Base-by-base conservation (phyloP, 1,284 basidiomycete species). In the Puccinia triticina region DNA sequence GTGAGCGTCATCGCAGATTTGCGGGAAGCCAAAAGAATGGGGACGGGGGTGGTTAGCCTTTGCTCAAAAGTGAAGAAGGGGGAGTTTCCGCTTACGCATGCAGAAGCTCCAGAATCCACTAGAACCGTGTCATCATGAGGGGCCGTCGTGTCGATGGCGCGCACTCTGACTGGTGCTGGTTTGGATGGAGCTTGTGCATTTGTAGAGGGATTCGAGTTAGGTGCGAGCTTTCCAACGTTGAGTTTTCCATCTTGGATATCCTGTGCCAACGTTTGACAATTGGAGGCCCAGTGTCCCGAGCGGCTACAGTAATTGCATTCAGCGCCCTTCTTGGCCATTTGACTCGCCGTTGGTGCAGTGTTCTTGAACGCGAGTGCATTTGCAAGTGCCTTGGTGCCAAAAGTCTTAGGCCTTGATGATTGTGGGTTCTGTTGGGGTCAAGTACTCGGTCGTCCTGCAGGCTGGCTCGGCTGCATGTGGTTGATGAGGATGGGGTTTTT, bases 61-160 rank as follows among this genome's bases (percentile, higher is more conserved):
- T 11, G 26, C 64, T 67, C 64, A 21, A 67, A 40, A 32, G 64
- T 67, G n/a, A 67, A 67, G 32, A 32, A 32, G 37, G 64, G 64
- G 64, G 29, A 32, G 64, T 67, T 34, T 7, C 64, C 64, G 34
- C 64, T 67, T 34, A 67, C n/a, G 32, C 37, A 40, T 7, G 37
- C 29, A 43, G 26, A 32, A n/a, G 64, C 64, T 29, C 37, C 64
- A 26, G 64, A 67, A 18, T 57, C 26, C 8, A 57, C 21, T 4
- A 57, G 26, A 5, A 57, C 55, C 21, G 21, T 29, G 21, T 5
- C 16, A 5, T 57, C 26, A 57, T 23, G 4, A 5, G 21, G 55
- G 5, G 21, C 26, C 8, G 21, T 7, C 4, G 26, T 8, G 8
- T 57, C 55, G 5, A 57, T 57, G 21, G 21, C 26, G 4, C 55